phyloP scores from a whole-genome alignment of 192 early-diverging fungal species.

The Obelidium mucronatum region DNA sequence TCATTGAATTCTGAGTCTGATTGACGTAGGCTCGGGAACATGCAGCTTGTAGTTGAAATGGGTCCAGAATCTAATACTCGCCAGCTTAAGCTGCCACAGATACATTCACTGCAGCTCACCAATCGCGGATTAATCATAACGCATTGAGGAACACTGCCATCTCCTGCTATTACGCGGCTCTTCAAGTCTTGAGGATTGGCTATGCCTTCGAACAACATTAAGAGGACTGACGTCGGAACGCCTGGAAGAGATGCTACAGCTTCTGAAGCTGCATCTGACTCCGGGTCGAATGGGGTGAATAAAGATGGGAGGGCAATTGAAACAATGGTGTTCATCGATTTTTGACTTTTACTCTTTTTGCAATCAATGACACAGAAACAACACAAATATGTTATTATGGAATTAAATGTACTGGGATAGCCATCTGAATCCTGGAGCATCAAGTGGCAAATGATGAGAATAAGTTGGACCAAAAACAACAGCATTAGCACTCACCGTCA shows the following conservation, averaged over 20 bases:
- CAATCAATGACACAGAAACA: background rate
- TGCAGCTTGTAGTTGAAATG: conserved; percentile 48
- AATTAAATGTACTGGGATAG: conserved; percentile 52
- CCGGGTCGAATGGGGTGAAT: conserved; percentile 25
- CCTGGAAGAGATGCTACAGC: conserved; percentile 8
- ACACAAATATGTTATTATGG: conserved; percentile 4
- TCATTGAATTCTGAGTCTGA: conserved; percentile 39
- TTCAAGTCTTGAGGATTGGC: conserved; percentile 43
- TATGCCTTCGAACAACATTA: conserved; percentile 40
- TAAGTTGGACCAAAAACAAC: background rate
- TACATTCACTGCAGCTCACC: conserved; percentile 25
- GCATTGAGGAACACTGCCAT: conserved; percentile 41
- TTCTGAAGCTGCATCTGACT: conserved; percentile 10
- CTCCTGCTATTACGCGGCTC: conserved; percentile 38
- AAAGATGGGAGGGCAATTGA: conserved; percentile 36
- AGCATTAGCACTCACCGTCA: conserved; percentile 82
- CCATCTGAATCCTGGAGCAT: conserved; percentile 50
- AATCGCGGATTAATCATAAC: conserved; percentile 42
- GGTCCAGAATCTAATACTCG: conserved; percentile 34
- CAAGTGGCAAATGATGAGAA: background rate
- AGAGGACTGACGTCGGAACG: conserved; percentile 26
- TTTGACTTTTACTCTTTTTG: background rate
- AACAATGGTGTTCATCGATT: background rate
- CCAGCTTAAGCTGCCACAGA: background rate
- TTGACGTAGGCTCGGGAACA: conserved; percentile 38